Conservation (phyloP, 2,329 filamentous ascomycete species). For the Fusarium liriodendri region DNA sequence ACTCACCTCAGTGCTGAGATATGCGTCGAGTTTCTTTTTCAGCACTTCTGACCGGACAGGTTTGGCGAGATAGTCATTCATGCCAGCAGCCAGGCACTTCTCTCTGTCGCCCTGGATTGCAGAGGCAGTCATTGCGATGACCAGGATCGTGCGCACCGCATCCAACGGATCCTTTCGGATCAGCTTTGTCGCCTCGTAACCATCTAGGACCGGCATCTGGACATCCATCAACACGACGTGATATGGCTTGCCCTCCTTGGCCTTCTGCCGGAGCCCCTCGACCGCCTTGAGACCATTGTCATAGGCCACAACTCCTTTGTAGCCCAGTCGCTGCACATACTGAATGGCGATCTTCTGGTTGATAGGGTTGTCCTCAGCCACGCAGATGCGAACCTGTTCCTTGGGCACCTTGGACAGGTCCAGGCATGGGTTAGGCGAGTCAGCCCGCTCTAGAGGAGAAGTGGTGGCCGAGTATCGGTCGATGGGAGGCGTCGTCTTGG, state of each 20-base stretch:
- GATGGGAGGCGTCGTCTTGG: slow-evolving; percentile 50
- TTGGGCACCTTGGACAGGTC: slow-evolving; percentile 80
- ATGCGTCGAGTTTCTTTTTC: slow-evolving; percentile 80
- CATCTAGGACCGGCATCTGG: slow-evolving; percentile 94
- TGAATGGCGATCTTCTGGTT: slow-evolving; percentile 95
- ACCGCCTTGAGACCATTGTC: slow-evolving; percentile 91
- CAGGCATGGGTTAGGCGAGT: slow-evolving; percentile 60
- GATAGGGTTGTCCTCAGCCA: slow-evolving; percentile 95
- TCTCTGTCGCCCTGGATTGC: slow-evolving; percentile 95
- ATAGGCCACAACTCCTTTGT: slow-evolving; percentile 84
- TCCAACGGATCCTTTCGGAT: slow-evolving; percentile 82
- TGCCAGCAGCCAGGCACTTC: slow-evolving; percentile 93
- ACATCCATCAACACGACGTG: slow-evolving; percentile 96
- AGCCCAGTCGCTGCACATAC: slow-evolving; percentile 87
- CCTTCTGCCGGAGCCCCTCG: slow-evolving; percentile 81
- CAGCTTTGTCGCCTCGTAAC: slow-evolving; percentile 89
- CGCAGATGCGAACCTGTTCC: slow-evolving; percentile 85
- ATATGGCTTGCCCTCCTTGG: slow-evolving; percentile 79
- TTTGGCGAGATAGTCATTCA: slow-evolving; percentile 98
- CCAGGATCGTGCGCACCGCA: slow-evolving; percentile 82
- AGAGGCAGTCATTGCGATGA: slow-evolving; percentile 97
- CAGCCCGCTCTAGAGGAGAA: slow-evolving; percentile 51
- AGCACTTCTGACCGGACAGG: slow-evolving; percentile 91
- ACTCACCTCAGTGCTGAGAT: slow-evolving; percentile 56
- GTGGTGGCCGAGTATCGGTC: slow-evolving; percentile 49